These are phyloP conservation scores for Xylaria sp. DNA, from an alignment of 2,329 filamentous ascomycete species.

Conservation along the genomic window DNA sequence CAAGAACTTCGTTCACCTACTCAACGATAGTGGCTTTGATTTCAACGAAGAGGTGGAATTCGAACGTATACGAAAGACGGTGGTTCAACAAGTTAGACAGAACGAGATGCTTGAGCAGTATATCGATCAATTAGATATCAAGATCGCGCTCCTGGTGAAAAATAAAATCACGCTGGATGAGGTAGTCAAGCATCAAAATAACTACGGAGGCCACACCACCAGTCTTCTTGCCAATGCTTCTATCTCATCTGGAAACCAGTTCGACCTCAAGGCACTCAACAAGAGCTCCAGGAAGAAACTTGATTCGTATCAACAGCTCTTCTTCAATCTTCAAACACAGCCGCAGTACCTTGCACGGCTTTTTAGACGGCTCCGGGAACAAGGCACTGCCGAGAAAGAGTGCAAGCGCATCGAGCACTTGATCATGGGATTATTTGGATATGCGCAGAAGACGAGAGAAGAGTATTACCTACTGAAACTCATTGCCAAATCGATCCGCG, in stretches of 20 bases:
- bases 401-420: constrained; percentile 91
- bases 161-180: constrained; percentile 99
- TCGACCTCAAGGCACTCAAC: constrained; percentile 96
- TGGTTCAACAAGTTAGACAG: constrained; percentile 95
- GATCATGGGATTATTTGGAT: constrained; percentile 96
- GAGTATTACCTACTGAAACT: constrained; percentile 97
- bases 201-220: constrained; percentile 90
- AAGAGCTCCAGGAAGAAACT: constrained; percentile 96
- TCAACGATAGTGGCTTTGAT: constrained; percentile 98
- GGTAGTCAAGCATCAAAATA: constrained; percentile 95
- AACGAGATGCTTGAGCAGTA: constrained; percentile 98
- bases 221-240: constrained; percentile 88
- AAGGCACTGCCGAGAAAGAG: constrained; percentile 89
- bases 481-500: constrained; percentile 81
- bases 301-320: constrained; percentile 95
- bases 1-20: constrained; percentile 96
- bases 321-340: constrained; percentile 97
- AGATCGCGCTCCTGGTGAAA: constrained; percentile 97
- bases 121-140: constrained; percentile 98
- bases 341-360: constrained; percentile 91
- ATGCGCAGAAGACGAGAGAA: constrained; percentile 94
- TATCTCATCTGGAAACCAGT: constrained; percentile 88
- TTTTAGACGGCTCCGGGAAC: constrained; percentile 84
- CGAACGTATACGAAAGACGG: constrained; percentile 91
- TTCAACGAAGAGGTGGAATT: constrained; percentile 99